A percentile compares a stretch with the other conserved stretches of the same genome.
Conservation (phyloP, 768 basidiomycete genomes). For the Cystobasidium tubakii region DNA sequence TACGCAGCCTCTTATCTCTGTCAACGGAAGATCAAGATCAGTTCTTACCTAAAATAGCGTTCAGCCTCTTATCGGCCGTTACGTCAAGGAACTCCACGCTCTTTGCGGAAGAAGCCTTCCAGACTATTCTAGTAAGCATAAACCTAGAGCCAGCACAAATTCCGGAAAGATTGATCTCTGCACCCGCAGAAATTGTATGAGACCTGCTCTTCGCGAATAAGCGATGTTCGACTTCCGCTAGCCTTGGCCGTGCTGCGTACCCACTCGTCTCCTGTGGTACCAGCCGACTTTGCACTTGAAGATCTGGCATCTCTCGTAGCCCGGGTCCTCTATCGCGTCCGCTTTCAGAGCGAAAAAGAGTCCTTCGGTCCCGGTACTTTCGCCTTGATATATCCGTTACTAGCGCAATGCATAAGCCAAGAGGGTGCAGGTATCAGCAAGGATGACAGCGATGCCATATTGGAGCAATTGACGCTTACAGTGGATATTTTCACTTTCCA, state of each 20-base stretch:
- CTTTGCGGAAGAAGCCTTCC: slow-evolving; percentile 61
- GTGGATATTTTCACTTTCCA: slow-evolving; percentile 67
- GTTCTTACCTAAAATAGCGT: slow-evolving; percentile 59
- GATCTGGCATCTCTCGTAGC: slow-evolving; percentile 66
- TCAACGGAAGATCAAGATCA: slow-evolving; percentile 56
- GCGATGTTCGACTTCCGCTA: slow-evolving; percentile 63
- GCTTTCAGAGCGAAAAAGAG: slow-evolving; percentile 69
- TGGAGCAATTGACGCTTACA: slow-evolving; percentile 72
- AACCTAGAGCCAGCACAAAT: neutral
- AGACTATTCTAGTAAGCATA: slow-evolving; percentile 67
- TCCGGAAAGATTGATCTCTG: no score
- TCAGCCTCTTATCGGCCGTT: slow-evolving; percentile 62
- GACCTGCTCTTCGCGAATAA: slow-evolving; percentile 69
- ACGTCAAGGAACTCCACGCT: slow-evolving; percentile 57
- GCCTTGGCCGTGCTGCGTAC: slow-evolving; percentile 78
- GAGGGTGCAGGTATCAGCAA: slow-evolving; percentile 63
- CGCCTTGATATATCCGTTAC: slow-evolving; percentile 69
- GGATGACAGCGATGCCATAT: slow-evolving; percentile 63
- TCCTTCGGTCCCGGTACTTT: slow-evolving; percentile 82
- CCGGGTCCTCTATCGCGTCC: slow-evolving; percentile 77
- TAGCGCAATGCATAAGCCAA: slow-evolving; percentile 61
- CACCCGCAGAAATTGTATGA: slow-evolving; percentile 59
- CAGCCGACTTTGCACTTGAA: slow-evolving; percentile 68
- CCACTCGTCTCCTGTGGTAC: slow-evolving; percentile 61
- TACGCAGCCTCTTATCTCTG: slow-evolving; percentile 50